Evolutionary conservation across 768 basidiomycete genomes (phyloP).

Genomic region (Pisolithus tinctorius): DNA sequence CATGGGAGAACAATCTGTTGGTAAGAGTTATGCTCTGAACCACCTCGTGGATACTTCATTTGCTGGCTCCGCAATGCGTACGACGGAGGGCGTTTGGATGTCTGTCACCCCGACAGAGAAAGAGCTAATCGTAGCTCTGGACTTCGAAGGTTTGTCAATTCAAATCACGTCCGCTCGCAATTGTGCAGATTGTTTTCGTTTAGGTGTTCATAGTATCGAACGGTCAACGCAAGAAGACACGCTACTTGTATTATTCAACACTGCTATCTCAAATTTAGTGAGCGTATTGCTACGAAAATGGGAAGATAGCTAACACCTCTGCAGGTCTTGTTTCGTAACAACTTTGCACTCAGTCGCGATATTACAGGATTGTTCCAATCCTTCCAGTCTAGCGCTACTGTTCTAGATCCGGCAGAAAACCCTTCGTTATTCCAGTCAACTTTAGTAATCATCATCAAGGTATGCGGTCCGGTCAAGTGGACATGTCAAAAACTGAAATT

Average conservation of each 20-base stretch:
- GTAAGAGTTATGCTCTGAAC: slow-evolving; percentile 47
- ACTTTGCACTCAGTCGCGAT: slow-evolving; percentile 55
- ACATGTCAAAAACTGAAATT: background rate
- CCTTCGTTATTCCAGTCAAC: slow-evolving; percentile 54
- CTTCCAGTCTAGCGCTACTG: slow-evolving; percentile 51
- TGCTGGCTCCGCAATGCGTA: slow-evolving; percentile 51
- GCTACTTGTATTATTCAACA: slow-evolving; percentile 51
- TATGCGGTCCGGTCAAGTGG: slow-evolving; percentile 3
- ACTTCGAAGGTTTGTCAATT: slow-evolving; percentile 43
- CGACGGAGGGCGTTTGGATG: slow-evolving; percentile 57
- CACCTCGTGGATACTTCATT: slow-evolving; percentile 53
- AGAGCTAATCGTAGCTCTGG: slow-evolving; percentile 43
- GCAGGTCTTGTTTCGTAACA: slow-evolving; percentile 60
- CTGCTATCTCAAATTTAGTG: slow-evolving; percentile 53
- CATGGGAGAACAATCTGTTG: slow-evolving; percentile 57
- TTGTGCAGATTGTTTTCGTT: background rate
- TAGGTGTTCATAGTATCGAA: slow-evolving; percentile 53
- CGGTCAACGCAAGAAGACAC: slow-evolving; percentile 53
- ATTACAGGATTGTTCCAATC: slow-evolving; percentile 57
- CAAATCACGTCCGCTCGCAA: background rate
- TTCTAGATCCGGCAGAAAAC: slow-evolving; percentile 53
- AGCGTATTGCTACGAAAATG: slow-evolving; percentile 1
- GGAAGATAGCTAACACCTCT: background rate
- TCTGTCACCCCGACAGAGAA: slow-evolving; percentile 50
- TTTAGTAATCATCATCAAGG: slow-evolving; percentile 60